phyloP scores from a whole-genome alignment of 2,329 filamentous ascomycete genomes.

The Xylariomycetidae sp. region DNA sequence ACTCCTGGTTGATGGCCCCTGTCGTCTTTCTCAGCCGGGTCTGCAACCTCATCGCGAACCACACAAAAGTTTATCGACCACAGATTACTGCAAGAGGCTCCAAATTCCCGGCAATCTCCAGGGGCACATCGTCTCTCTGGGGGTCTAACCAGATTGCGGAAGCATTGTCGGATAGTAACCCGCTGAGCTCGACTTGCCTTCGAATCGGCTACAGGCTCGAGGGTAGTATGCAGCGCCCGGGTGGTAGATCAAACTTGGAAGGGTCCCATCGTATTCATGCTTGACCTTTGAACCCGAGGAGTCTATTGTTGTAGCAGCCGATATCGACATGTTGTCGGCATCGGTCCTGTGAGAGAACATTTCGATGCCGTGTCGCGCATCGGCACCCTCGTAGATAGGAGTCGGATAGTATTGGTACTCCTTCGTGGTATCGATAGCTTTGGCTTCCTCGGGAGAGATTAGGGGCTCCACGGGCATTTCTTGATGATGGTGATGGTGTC shows the following conservation, averaged over 20 bases:
- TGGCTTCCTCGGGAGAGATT: slow-evolving; percentile 47
- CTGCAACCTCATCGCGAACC: too few relatives aligned
- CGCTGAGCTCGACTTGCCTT: slow-evolving; percentile 46
- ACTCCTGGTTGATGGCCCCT: too few relatives aligned
- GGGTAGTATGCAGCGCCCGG: slow-evolving; percentile 35
- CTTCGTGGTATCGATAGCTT: slow-evolving; percentile 43
- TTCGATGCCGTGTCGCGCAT: slow-evolving; percentile 42
- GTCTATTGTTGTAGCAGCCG: slow-evolving; percentile 28
- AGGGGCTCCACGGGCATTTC: slow-evolving; percentile 47
- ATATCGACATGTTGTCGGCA: slow-evolving; percentile 21
- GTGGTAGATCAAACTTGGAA: slow-evolving; percentile 46
- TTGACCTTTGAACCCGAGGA: slow-evolving; percentile 40
- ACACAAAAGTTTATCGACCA: too few relatives aligned
- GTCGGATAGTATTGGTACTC: slow-evolving; percentile 52
- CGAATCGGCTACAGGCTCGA: slow-evolving; percentile 45
- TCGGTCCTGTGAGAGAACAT: slow-evolving; percentile 40
- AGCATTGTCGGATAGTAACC: slow-evolving; percentile 51
- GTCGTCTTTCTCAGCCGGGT: too few relatives aligned
- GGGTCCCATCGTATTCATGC: slow-evolving; percentile 41
- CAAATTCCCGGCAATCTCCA: too few relatives aligned
- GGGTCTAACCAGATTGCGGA: slow-evolving; percentile 41
- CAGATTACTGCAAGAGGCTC: too few relatives aligned
- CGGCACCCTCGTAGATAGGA: slow-evolving; percentile 44
- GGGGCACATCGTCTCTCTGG: too few relatives aligned
- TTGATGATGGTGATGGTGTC: slow-evolving; percentile 41